phyloP scores from a whole-genome alignment of 305 asterid genomes.

The Nicotiana rustica region DNA sequence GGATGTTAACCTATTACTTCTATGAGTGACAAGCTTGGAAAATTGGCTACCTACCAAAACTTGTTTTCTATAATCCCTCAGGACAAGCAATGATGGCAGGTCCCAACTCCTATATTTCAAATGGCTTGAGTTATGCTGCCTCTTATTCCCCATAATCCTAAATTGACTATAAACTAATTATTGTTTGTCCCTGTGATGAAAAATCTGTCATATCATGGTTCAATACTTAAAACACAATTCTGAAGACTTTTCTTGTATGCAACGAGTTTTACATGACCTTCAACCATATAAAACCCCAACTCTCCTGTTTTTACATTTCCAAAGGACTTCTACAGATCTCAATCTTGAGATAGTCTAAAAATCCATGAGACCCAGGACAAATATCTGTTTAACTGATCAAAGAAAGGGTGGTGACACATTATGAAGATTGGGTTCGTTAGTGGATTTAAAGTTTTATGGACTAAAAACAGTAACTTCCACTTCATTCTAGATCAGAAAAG shows the following conservation, averaged over 20 bases:
- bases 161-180: background rate
- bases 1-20: background rate
- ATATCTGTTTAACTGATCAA: background rate
- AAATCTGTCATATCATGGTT: too few relatives aligned
- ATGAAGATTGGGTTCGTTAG: constrained; percentile 3
- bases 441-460: background rate
- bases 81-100: background rate
- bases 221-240: too few relatives aligned
- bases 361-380: background rate
- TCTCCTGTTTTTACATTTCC: constrained; percentile 16
- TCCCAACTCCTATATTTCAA: background rate
- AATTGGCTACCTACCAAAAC: background rate
- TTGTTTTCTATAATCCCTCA: background rate
- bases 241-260: background rate
- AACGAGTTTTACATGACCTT: background rate
- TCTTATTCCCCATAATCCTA: constrained; percentile 21
- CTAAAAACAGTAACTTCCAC: constrained; percentile 21
- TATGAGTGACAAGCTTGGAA: constrained; percentile 16
- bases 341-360: background rate
- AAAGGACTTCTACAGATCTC: background rate
- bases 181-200: too few relatives aligned
- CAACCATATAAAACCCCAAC: background rate
- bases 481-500: constrained; percentile 24
- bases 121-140: constrained; percentile 13
- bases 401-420: background rate